Conservation (phyloP, 2,329 filamentous ascomycete species). For the Xylariaceae sp. region DNA sequence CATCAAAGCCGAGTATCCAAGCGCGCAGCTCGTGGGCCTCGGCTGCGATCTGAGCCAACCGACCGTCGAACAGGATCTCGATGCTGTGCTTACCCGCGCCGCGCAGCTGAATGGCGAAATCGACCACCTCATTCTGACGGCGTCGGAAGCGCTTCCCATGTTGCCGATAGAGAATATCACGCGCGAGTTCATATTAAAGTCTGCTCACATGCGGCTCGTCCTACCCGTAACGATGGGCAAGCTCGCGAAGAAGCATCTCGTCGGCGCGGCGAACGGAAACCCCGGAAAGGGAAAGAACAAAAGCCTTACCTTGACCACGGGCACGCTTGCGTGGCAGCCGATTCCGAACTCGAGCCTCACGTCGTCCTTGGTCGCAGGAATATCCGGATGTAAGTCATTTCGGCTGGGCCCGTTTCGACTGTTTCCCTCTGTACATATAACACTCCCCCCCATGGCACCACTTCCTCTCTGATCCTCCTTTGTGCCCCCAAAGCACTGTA, state of each 20-base stretch:
- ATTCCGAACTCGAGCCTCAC: slow-evolving; percentile 22
- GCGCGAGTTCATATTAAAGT: slow-evolving; percentile 25
- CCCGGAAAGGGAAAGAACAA: slow-evolving; percentile 9
- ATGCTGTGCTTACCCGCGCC: slow-evolving; percentile 19
- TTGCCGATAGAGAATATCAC: slow-evolving; percentile 25
- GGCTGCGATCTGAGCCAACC: slow-evolving; percentile 25
- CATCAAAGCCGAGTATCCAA: slow-evolving; percentile 22
- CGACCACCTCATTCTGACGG: slow-evolving; percentile 32
- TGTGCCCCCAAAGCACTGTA: background rate
- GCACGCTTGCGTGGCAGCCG: slow-evolving; percentile 26
- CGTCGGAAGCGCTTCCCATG: slow-evolving; percentile 29
- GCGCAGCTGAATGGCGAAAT: slow-evolving; percentile 17
- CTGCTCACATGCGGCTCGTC: slow-evolving; percentile 32
- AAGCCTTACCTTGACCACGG: slow-evolving; percentile 28
- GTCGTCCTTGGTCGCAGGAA: slow-evolving; percentile 25
- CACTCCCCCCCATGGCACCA: background rate
- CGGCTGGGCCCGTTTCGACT: background rate
- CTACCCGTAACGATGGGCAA: slow-evolving; percentile 37
- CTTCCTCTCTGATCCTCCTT: background rate
- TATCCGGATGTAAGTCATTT: slow-evolving; percentile 19
- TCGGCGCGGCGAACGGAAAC: slow-evolving; percentile 9
- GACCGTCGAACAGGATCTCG: slow-evolving; percentile 27
- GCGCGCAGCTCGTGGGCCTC: slow-evolving; percentile 16
- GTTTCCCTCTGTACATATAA: too few species aligned
- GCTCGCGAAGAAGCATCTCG: slow-evolving; percentile 29